These are phyloP conservation scores for Yamadazyma atmosphaerica DNA, from an alignment of 1,139 yeast genomes.

Conservation along the genomic window DNA sequence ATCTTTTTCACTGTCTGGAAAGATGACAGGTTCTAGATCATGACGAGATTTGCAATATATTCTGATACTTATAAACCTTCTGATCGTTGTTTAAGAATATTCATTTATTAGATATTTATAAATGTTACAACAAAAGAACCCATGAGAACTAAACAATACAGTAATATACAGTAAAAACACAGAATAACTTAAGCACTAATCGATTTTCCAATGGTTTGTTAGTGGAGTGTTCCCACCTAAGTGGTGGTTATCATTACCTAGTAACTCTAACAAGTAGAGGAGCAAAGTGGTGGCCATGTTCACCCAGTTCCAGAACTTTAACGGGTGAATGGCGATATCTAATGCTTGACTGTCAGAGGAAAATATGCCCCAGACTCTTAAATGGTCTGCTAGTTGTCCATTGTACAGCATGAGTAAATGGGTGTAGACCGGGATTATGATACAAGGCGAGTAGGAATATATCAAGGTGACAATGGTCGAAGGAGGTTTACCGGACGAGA, in stretches of 20 bases:
- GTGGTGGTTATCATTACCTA: constrained; percentile 38
- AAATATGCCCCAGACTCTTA: constrained; percentile 60
- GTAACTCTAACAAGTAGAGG: constrained; percentile 77
- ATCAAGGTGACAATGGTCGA: constrained; percentile 58
- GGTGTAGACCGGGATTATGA: constrained; percentile 91
- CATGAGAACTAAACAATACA: constrained; percentile 1
- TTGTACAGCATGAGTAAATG: constrained; percentile 89
- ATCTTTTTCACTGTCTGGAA: constrained; percentile 46
- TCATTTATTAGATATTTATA: no score
- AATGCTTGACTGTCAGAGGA: constrained; percentile 17
- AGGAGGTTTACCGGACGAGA: constrained; percentile 27
- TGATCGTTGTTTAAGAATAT: constrained; percentile 7
- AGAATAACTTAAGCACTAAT: no score
- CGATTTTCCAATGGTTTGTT: constrained; percentile 47
- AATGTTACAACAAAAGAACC: not conserved
- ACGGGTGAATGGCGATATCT: constrained; percentile 60
- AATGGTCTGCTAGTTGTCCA: constrained; percentile 66
- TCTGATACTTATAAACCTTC: constrained; percentile 26
- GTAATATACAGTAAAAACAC: constrained; percentile 5
- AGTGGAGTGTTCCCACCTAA: constrained; percentile 31
- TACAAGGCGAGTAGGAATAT: constrained; percentile 89
- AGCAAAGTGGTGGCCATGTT: constrained; percentile 78
- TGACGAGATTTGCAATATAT: constrained; percentile 46
- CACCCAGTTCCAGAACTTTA: constrained; percentile 97
- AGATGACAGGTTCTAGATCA: constrained; percentile 41